phyloP scores from a whole-genome alignment of 805 yeast genomes.

The Komagataella pseudopastoris region DNA sequence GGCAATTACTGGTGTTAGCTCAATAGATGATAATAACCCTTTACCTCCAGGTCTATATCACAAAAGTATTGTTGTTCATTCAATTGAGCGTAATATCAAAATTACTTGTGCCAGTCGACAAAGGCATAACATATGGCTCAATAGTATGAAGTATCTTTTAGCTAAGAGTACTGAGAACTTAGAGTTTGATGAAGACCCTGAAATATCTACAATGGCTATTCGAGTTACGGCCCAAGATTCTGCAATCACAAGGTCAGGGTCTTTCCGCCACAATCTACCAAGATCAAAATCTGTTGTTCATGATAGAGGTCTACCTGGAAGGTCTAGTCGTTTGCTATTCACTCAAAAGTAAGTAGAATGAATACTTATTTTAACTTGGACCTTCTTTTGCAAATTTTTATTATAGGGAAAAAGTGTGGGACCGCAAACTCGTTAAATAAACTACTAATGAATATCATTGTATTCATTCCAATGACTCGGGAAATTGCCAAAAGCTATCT shows the following conservation, averaged over 20 bases:
- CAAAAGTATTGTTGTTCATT: constrained; percentile 66
- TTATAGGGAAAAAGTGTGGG: too few relatives aligned
- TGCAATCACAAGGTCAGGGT: constrained; percentile 13
- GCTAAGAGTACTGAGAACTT: constrained; percentile 51
- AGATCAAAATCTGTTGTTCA: constrained; percentile 2
- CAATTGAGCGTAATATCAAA: constrained; percentile 48
- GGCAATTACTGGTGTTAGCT: constrained; percentile 66
- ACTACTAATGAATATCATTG: too few relatives aligned
- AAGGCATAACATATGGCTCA: constrained; percentile 86
- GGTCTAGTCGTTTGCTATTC: neutral
- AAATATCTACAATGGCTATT: constrained; percentile 17
- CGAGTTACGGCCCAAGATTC: constrained; percentile 14
- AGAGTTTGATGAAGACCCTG: constrained; percentile 30
- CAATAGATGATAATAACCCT: constrained; percentile 76
- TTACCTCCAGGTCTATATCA: constrained; percentile 81
- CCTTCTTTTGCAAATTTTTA: too few relatives aligned
- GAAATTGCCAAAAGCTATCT: too few relatives aligned
- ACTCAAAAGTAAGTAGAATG: too few relatives aligned
- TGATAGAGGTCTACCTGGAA: neutral
- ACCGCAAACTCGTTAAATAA: too few relatives aligned
- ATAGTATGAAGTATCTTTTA: constrained; percentile 64
- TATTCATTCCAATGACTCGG: too few relatives aligned
- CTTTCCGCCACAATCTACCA: constrained; percentile 14
- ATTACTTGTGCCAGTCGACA: constrained; percentile 80
- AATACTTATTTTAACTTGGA: too few relatives aligned